Evolutionary conservation across 2,329 filamentous ascomycete species (phyloP).

Genomic region (Diaporthe sp.): DNA sequence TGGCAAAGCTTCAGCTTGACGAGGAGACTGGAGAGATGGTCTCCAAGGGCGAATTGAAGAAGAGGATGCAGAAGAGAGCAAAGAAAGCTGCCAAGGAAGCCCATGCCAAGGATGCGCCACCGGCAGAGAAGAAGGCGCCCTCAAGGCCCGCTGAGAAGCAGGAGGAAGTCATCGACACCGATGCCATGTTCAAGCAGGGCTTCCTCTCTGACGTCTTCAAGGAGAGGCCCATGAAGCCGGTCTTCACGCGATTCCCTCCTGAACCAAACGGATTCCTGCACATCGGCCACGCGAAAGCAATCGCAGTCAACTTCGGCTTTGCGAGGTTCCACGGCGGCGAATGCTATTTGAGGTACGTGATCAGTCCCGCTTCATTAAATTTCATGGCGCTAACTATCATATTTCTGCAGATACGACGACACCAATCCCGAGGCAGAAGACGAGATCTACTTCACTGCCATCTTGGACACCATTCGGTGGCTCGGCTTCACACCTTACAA

Average conservation of each 20-base stretch:
- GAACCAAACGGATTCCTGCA: conserved; percentile 96
- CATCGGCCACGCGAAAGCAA: conserved; percentile 95
- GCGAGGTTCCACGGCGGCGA: conserved; percentile 85
- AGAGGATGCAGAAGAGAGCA: conserved; percentile 52
- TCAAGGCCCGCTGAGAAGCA: conserved; percentile 61
- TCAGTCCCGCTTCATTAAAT: neutral
- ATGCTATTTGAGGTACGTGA: conserved; percentile 37
- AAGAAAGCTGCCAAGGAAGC: conserved; percentile 44
- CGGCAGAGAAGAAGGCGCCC: conserved; percentile 46
- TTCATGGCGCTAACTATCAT: conserved; percentile 53
- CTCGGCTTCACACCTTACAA: conserved; percentile 82
- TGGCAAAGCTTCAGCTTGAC: conserved; percentile 55
- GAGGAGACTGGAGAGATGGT: conserved; percentile 57
- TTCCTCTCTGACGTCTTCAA: conserved; percentile 81
- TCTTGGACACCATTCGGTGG: conserved; percentile 89
- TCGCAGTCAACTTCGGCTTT: conserved; percentile 96
- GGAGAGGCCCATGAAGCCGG: conserved; percentile 71
- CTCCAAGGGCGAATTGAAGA: conserved; percentile 56
- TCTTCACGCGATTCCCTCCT: conserved; percentile 82
- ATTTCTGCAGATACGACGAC: conserved; percentile 85
- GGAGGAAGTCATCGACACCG: conserved; percentile 58
- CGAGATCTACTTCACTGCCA: conserved; percentile 89
- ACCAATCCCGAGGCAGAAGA: conserved; percentile 96
- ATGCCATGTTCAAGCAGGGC: conserved; percentile 84
- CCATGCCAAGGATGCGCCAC: conserved; percentile 36